Conservation (phyloP, 2,329 filamentous ascomycete genomes). For the Fusarium azukiicola region DNA sequence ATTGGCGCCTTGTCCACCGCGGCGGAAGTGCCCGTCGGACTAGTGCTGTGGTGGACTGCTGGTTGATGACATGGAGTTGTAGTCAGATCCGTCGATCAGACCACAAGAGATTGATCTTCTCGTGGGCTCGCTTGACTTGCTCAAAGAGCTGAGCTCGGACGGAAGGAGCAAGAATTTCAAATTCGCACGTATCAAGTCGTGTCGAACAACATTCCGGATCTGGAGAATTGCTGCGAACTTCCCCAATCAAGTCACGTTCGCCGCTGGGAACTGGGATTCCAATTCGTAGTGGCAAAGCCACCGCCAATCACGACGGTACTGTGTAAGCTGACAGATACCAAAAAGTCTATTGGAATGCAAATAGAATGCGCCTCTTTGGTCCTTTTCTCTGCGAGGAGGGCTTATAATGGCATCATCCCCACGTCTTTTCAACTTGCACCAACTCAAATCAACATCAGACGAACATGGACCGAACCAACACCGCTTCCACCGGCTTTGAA, state of each 20-base stretch:
- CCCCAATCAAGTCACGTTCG: background rate
- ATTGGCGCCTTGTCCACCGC: background rate
- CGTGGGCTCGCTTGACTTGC: background rate
- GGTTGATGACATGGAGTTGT: background rate
- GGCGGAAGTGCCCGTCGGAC: background rate
- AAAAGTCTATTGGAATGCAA: background rate
- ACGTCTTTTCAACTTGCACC: background rate
- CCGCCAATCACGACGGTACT: background rate
- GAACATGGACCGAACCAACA: background rate
- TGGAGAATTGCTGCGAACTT: background rate
- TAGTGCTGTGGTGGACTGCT: background rate
- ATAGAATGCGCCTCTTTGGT: background rate
- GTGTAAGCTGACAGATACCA: slow-evolving; percentile 1
- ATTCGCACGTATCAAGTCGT: background rate
- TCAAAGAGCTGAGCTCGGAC: background rate
- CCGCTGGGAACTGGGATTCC: background rate
- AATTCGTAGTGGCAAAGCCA: background rate
- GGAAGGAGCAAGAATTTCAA: too few species aligned
- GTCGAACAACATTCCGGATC: background rate
- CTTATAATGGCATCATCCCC: too few species aligned
- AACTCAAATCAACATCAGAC: background rate
- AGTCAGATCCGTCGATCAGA: background rate
- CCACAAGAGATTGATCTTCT: background rate
- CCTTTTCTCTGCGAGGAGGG: background rate
- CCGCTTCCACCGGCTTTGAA: background rate